These are phyloP conservation scores for Fonsecaea pugnacius DNA, from an alignment of 2,329 filamentous ascomycete genomes.

Conservation along the genomic window DNA sequence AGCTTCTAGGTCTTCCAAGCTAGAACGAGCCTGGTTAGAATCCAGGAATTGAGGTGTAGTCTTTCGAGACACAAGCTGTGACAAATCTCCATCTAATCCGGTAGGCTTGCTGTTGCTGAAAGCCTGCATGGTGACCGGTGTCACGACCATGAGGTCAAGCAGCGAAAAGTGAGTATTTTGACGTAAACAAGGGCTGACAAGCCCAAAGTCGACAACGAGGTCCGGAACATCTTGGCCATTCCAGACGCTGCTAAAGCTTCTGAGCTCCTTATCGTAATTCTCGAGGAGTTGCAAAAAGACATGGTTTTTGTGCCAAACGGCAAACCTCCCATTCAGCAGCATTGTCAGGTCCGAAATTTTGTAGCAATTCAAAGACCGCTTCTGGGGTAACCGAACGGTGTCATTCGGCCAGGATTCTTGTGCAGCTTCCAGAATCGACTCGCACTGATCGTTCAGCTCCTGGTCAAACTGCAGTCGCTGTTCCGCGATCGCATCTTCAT, in stretches of 20 bases:
- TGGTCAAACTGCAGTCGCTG: background rate
- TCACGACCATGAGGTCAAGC: slow-evolving; percentile 14
- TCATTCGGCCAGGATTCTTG: slow-evolving; percentile 13
- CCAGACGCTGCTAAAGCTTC: slow-evolving; percentile 1
- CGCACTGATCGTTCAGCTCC: slow-evolving; percentile 9
- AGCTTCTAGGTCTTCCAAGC: slow-evolving; percentile 15
- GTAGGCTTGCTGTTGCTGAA: slow-evolving; percentile 14
- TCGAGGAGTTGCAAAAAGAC: slow-evolving; percentile 17
- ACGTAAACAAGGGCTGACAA: background rate
- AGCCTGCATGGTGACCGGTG: background rate
- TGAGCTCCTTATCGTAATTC: slow-evolving; percentile 11
- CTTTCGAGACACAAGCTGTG: background rate
- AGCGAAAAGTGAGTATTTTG: slow-evolving; percentile 18
- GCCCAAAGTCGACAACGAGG: background rate
- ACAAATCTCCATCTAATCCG: slow-evolving; percentile 21
- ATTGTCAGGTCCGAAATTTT: background rate
- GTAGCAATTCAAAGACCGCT: slow-evolving; percentile 3
- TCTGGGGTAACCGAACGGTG: background rate
- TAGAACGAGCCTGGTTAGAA: background rate
- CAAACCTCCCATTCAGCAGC: slow-evolving; percentile 14
- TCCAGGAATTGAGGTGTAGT: background rate
- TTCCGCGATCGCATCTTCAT: slow-evolving; percentile 1
- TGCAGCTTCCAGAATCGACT: slow-evolving; percentile 4
- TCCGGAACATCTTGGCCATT: background rate
- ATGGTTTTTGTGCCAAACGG: slow-evolving; percentile 21